Evolutionary conservation across 805 yeast genomes (phyloP), one percentile per base, ranked within the genome.

Genomic region (Saccharomycopsis fibuligera): DNA sequence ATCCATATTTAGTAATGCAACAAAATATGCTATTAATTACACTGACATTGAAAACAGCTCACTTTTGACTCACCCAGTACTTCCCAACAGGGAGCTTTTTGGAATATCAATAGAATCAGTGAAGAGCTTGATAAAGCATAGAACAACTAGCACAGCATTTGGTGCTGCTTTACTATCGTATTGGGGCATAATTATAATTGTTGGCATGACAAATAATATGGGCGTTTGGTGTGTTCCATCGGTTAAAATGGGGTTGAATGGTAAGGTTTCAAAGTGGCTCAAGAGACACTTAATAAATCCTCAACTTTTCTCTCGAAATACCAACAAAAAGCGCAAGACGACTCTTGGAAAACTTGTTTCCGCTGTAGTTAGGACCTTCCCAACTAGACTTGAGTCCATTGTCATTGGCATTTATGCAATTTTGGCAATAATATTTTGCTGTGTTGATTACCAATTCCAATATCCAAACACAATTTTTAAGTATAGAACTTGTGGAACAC

Each of bases 151-250:
- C 5, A 66, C 69, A 12, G 33, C 35, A 0, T 58, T 57, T 50
- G 70, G 72, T 12, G 50, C 47, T 4, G 51, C 47, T 3, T 44
- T 66, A 12, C 53, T 64, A 19, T 57, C 58, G 0, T 68, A 65
- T 40, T 68, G 73, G 73, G 61, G 55, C 1, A 10, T 59, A 3
- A 51, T 67, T 2, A 48, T 63, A 10, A 12, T 60, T 2, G 23
- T 60, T 41, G 63, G 66, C 3, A 31, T 58, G 4, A 9, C 60
- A 2, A 39, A 54, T 27, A 68, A 68, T 51, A 49, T 62, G 23
- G 49, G 58, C 1, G 57, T 61, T 16, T 68, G 73, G 72, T 62
- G 68, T 39, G 56, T 59, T 21, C 73, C 73, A 0, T 56, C 57
- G 40, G 49, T 56, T 16, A 56, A 58, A 22, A 56, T 60, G 40